phyloP scores from a whole-genome alignment of 108 stramenopile genomes.

The Fragilaria crotonensis region DNA sequence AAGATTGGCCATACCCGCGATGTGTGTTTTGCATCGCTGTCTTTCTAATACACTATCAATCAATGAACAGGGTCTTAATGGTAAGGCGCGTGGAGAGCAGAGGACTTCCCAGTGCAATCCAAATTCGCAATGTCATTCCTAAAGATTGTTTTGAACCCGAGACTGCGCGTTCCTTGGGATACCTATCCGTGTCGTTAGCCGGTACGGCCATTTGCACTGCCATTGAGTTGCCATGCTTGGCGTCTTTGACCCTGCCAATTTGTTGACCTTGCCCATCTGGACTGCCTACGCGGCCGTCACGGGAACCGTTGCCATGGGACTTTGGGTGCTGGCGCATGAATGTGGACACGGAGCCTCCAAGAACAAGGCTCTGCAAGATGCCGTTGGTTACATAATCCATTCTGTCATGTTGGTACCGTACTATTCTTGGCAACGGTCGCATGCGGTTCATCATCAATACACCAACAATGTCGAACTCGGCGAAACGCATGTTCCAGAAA shows the following conservation, averaged over 20 bases:
- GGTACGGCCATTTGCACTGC: conserved; percentile 68
- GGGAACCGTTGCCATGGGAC: conserved; percentile 89
- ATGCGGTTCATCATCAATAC: conserved; percentile 95
- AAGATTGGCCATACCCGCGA: too few relatives aligned
- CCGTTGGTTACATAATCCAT: conserved; percentile 87
- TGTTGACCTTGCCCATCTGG: conserved; percentile 67
- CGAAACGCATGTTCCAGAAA: conserved; percentile 87
- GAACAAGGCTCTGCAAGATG: conserved; percentile 80
- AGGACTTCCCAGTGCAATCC: conserved; percentile 53
- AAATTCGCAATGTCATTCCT: conserved; percentile 72
- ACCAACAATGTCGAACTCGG: conserved; percentile 93
- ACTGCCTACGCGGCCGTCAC: conserved; percentile 63
- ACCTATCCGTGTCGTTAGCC: conserved; percentile 66
- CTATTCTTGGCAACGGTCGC: conserved; percentile 89
- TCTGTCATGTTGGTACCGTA: conserved; percentile 94
- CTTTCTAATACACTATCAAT: too few relatives aligned
- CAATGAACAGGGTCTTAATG: conserved; percentile 64
- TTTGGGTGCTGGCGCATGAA: conserved; percentile 98
- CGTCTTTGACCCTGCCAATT: conserved; percentile 51
- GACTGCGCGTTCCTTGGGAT: conserved; percentile 58
- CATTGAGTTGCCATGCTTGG: conserved; percentile 43
- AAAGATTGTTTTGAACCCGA: conserved; percentile 88
- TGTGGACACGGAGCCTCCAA: conserved; percentile 96
- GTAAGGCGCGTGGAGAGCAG: conserved; percentile 46
- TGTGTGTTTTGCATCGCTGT: too few relatives aligned